A percentile compares a stretch with the other conserved stretches of the same genome.
Evolutionary conservation across 371 early-diverging fungal genomes (phyloP).

Genomic region (Nematocida sp.): DNA sequence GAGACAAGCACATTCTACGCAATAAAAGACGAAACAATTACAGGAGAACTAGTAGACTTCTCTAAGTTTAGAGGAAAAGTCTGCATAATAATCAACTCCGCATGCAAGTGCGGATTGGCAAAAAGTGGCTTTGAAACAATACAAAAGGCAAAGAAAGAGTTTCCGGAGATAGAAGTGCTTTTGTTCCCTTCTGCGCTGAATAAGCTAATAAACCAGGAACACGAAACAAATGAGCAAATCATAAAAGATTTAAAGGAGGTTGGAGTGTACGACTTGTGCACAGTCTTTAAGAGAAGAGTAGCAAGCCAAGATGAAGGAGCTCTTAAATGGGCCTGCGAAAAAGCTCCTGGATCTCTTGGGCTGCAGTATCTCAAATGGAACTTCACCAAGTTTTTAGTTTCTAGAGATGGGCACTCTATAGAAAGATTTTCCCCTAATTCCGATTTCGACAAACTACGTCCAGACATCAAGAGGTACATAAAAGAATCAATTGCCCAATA

Average conservation of each 20-base stretch:
- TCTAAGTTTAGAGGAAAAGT: conserved; percentile 51
- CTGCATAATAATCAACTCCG: conserved; percentile 79
- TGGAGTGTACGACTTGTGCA: conserved; percentile 71
- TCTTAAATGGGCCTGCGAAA: conserved; percentile 72
- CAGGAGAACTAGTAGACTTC: conserved; percentile 37
- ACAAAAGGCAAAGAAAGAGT: conserved; percentile 74
- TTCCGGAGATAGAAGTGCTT: conserved; percentile 70
- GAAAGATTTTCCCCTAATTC: conserved; percentile 69
- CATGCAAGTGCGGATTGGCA: conserved; percentile 86
- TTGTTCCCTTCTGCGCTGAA: conserved; percentile 74
- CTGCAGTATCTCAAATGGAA: conserved; percentile 64
- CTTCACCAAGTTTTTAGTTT: conserved; percentile 72
- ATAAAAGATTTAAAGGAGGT: conserved; percentile 50
- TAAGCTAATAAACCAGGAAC: conserved; percentile 76
- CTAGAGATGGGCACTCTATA: conserved; percentile 71
- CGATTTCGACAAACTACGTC: neutral
- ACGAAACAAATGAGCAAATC: conserved; percentile 68
- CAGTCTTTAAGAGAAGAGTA: conserved; percentile 76
- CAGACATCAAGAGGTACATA: neutral
- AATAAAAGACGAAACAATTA: conserved; percentile 42
- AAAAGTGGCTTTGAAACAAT: conserved; percentile 74
- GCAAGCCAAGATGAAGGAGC: conserved; percentile 76
- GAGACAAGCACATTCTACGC: conserved; percentile 42
- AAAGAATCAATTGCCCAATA: neutral
- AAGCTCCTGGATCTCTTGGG: conserved; percentile 70